Evolutionary conservation across 1,139 yeast genomes (phyloP).

Genomic region (Lodderomyces margitis): DNA sequence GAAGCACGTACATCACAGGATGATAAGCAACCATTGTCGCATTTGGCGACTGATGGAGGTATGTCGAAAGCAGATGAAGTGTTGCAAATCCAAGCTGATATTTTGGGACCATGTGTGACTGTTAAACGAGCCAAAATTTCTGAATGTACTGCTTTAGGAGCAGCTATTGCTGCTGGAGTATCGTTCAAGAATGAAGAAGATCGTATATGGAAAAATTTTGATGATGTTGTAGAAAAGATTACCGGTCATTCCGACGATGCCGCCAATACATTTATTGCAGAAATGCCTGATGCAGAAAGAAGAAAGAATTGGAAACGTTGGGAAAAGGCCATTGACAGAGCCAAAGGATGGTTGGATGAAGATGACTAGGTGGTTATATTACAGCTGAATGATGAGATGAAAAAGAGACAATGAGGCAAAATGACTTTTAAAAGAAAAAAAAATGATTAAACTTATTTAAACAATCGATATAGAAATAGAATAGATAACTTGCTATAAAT

Average conservation of each 20-base stretch:
- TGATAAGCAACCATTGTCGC: constrained; percentile 48
- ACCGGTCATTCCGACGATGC: constrained; percentile 31
- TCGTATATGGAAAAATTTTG: constrained; percentile 72
- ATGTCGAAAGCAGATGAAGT: constrained; percentile 91
- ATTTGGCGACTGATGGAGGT: constrained; percentile 88
- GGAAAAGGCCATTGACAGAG: constrained; percentile 79
- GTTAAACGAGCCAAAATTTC: constrained; percentile 79
- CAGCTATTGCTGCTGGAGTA: constrained; percentile 93
- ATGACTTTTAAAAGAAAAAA: background rate
- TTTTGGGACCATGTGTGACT: constrained; percentile 80
- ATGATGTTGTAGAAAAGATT: constrained; percentile 51
- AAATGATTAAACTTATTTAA: background rate
- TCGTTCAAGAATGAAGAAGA: constrained; percentile 57
- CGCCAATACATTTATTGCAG: constrained; percentile 50
- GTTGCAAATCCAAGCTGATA: constrained; percentile 92
- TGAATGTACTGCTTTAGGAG: constrained; percentile 95
- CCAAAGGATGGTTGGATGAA: constrained; percentile 71
- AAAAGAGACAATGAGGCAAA: background rate
- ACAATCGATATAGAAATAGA: background rate
- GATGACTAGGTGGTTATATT: constrained; percentile 31
- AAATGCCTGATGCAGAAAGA: constrained; percentile 58
- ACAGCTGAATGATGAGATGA: background rate
- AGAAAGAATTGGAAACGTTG: constrained; percentile 69
- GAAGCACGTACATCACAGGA: constrained; percentile 41
- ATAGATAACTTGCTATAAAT: background rate